Percentiles rank a stretch among this genome's conserved stretches.
Evolutionary conservation across 139 green algal genomes (phyloP).

Genomic region (Chlorella sp.): DNA sequence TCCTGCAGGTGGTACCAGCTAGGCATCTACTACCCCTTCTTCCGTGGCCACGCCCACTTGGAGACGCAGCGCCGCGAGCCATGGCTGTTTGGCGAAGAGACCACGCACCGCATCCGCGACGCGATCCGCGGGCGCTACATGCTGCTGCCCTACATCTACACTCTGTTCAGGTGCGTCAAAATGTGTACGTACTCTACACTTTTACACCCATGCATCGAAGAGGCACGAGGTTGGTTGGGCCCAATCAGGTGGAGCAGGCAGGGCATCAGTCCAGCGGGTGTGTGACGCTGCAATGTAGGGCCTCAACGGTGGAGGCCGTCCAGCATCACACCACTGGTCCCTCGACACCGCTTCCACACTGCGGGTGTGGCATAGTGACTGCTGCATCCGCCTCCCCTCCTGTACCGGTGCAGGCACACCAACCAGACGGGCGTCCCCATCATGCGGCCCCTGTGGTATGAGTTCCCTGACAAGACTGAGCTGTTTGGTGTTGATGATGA

Average conservation of each 20-base stretch:
- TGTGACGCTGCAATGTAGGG: too few relatives aligned
- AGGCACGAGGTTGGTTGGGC: too few relatives aligned
- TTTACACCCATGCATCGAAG: too few relatives aligned
- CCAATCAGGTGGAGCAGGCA: too few relatives aligned
- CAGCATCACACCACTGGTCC: too few relatives aligned
- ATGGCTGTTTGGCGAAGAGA: constrained; percentile 91
- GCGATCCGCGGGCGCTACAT: constrained; percentile 85
- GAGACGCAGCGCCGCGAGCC: constrained; percentile 95
- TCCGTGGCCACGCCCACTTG: constrained; percentile 94
- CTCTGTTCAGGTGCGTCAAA: constrained; percentile 79
- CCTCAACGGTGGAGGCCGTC: too few relatives aligned
- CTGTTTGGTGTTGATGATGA: constrained; percentile 68
- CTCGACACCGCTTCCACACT: too few relatives aligned
- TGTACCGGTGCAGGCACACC: constrained; percentile 52
- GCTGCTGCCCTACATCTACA: constrained; percentile 97
- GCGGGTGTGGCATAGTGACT: too few relatives aligned
- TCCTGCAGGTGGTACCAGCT: too few relatives aligned
- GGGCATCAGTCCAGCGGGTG: too few relatives aligned
- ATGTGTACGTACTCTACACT: too few relatives aligned
- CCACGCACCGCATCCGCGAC: constrained; percentile 69
- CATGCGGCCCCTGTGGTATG: constrained; percentile 90
- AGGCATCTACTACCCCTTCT: constrained; percentile 95
- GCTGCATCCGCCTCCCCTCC: too few relatives aligned
- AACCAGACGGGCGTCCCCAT: constrained; percentile 74
- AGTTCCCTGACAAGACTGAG: constrained; percentile 94